These are phyloP conservation scores for Coemansia sp. DNA, from an alignment of 192 early-diverging fungal species.

Conservation along the genomic window DNA sequence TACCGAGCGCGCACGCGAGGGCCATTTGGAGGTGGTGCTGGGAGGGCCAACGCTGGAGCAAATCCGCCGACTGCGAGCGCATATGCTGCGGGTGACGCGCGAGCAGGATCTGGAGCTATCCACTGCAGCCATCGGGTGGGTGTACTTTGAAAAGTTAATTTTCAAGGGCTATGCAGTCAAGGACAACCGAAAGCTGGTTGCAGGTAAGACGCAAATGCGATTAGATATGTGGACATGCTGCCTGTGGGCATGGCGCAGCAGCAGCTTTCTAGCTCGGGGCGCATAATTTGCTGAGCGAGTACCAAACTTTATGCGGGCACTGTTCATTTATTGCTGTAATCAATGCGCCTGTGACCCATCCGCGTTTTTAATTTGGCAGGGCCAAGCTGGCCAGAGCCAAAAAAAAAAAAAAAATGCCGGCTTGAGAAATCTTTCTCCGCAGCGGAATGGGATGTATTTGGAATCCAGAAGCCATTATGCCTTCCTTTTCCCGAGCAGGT, in stretches of 20 bases:
- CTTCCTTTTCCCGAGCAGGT: constrained; percentile 1
- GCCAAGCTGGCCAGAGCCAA: too few species aligned
- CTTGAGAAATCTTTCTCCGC: too few species aligned
- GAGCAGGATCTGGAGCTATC: constrained; percentile 83
- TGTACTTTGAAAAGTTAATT: constrained; percentile 95
- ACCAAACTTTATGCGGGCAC: too few species aligned
- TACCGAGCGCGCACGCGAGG: constrained; percentile 78
- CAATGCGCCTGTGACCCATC: too few species aligned
- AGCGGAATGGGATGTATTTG: background rate
- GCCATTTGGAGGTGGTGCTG: constrained; percentile 75
- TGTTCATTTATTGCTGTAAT: too few species aligned
- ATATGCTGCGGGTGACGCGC: constrained; percentile 67
- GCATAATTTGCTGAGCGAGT: too few species aligned
- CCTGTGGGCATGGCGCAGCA: background rate
- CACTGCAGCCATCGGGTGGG: constrained; percentile 83
- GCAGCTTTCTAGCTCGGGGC: too few species aligned
- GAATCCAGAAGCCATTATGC: constrained; percentile 9
- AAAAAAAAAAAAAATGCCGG: too few species aligned
- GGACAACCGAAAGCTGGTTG: constrained; percentile 62
- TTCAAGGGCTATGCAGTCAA: constrained; percentile 71
- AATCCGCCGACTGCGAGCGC: constrained; percentile 77
- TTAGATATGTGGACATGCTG: constrained; percentile 11
- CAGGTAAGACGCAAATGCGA: constrained; percentile 28
- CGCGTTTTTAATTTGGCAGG: too few species aligned
- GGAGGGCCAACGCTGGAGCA: constrained; percentile 80